Evolutionary conservation across 2,329 filamentous ascomycete species (phyloP), one percentile per base, ranked within the genome.

Genomic region (Cercospora sp.): DNA sequence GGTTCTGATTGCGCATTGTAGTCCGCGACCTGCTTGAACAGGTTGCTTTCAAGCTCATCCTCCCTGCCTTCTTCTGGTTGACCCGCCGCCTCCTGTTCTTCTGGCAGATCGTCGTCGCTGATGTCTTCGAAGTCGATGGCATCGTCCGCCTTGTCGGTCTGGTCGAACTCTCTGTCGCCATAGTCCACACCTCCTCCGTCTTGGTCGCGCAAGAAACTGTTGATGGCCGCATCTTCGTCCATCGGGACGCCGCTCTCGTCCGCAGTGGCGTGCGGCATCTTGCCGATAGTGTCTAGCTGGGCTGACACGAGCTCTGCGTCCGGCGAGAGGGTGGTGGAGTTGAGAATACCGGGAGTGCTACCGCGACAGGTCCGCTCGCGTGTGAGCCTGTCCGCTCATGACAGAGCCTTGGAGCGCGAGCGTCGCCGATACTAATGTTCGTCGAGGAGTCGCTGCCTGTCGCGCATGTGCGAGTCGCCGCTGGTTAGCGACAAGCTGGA

Each of bases 51-150:
- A 3, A 67, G 57, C n/a, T 69, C 61, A 2, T 67, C 66, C 9
- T 64, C 71, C 26, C 69, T 69, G 18, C 68, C 73, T 16, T 70
- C 69, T 23, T 68, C 71, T 61, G 28, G 33, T 69, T 72, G 67
- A 42, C 72, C 59, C 6, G 68, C 72, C 13, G 73, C 73, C 65
- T 89, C 86, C 68, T 92, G 89, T 71, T 95, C 92, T 6, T 95
- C 92, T 10, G 93, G 91, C 7, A 97, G 85, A 77, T 97, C 94
- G 76, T 96, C 93, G 78, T 98, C 94, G 72, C 91, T 91, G 70
- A 98, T 94, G 76, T 97, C 92, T 77, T 92, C 93, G 74, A 86
- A 99, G 77, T 99, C 95, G 70, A 95, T 82, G 48, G 95, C 95
- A 80, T 98, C 92, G 68, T 93, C 93, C 64, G 93, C 94, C 80